Evolutionary conservation across 2,329 filamentous ascomycete species (phyloP).

Genomic region (Aspergillus fumigatus): DNA sequence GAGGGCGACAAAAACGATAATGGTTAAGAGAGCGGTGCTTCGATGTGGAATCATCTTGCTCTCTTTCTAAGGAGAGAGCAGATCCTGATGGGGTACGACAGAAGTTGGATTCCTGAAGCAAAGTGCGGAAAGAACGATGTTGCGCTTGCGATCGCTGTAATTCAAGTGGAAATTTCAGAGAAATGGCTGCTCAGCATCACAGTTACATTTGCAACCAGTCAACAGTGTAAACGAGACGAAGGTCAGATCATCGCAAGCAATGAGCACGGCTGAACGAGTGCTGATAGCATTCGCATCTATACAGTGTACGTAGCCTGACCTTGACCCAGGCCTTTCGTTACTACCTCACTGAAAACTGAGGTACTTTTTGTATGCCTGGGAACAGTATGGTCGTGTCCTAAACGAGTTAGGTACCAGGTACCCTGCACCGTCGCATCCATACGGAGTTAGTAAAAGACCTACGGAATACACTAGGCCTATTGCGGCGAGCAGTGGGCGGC

Average conservation of each 20-base stretch:
- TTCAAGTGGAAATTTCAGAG: neutral
- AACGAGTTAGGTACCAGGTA: neutral
- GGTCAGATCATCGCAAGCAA: neutral
- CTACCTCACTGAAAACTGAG: neutral
- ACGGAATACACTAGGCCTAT: neutral
- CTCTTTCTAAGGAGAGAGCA: neutral
- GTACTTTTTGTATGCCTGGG: neutral
- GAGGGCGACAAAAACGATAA: conserved; percentile 40
- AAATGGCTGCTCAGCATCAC: neutral
- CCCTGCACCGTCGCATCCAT: neutral
- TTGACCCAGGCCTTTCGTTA: neutral
- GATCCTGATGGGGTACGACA: neutral
- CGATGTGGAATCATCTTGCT: conserved; percentile 38
- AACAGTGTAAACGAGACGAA: neutral
- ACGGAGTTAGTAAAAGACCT: neutral
- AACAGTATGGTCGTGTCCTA: neutral
- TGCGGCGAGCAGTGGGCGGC: neutral
- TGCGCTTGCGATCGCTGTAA: neutral
- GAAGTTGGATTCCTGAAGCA: neutral
- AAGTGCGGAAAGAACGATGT: neutral
- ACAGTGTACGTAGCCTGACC: neutral
- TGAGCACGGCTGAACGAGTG: neutral
- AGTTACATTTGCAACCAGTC: neutral
- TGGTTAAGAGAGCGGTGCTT: conserved; percentile 38
- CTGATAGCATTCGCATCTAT: neutral